Conservation (phyloP, 2,329 filamentous ascomycete genomes). For the Penicillium rolfsii region DNA sequence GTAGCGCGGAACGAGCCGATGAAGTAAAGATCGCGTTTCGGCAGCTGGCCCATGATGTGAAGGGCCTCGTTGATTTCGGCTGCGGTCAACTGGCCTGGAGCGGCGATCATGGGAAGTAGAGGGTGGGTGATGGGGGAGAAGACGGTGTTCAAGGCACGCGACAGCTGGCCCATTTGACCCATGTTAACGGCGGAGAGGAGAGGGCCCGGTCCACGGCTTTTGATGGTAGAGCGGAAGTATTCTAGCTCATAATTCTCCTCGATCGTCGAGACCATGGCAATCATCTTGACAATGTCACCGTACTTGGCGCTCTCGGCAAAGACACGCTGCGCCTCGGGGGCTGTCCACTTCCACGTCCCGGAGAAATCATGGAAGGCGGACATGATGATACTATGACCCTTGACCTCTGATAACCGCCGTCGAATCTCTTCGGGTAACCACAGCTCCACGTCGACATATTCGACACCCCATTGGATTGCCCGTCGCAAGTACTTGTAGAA, state of each 20-base stretch:
- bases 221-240: slow-evolving; percentile 80
- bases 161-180: slow-evolving; percentile 83
- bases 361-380: slow-evolving; percentile 92
- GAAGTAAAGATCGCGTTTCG: slow-evolving; percentile 78
- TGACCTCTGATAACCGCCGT: slow-evolving; percentile 66
- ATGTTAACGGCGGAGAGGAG: slow-evolving; percentile 85
- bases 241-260: slow-evolving; percentile 90
- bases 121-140: slow-evolving; percentile 89
- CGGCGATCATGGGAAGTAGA: slow-evolving; percentile 78
- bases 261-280: slow-evolving; percentile 76
- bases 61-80: slow-evolving; percentile 82
- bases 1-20: slow-evolving; percentile 74
- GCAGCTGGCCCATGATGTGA: slow-evolving; percentile 77
- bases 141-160: slow-evolving; percentile 79
- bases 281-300: slow-evolving; percentile 89
- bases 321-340: slow-evolving; percentile 69
- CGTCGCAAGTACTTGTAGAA: slow-evolving; percentile 80
- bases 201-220: slow-evolving; percentile 67
- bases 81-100: slow-evolving; percentile 81
- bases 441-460: slow-evolving; percentile 87
- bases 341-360: slow-evolving; percentile 81
- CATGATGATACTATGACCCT: slow-evolving; percentile 81
- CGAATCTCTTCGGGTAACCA: slow-evolving; percentile 81
- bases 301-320: slow-evolving; percentile 74
- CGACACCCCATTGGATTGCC: slow-evolving; percentile 85